Conservation (phyloP, 2,329 filamentous ascomycete genomes). For the Xylariaceae sp. region DNA sequence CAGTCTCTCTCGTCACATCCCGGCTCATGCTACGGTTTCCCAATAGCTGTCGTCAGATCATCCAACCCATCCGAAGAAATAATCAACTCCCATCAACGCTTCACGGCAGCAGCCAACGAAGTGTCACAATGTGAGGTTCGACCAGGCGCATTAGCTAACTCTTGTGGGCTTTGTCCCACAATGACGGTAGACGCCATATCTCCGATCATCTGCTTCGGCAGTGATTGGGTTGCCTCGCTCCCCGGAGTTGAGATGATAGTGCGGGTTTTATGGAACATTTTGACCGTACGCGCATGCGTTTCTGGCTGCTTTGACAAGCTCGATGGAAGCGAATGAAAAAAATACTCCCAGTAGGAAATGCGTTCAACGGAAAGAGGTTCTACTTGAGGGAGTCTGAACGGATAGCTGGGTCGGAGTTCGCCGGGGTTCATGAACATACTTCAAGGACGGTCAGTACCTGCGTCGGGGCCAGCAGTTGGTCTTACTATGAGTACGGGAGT, state of each 20-base stretch:
- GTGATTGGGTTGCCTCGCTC: conserved; percentile 42
- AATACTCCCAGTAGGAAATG: conserved; percentile 87
- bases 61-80: conserved; percentile 27
- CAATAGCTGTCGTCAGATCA: conserved; percentile 19
- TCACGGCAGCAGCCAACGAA: conserved; percentile 40
- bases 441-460: conserved; percentile 24
- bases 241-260: conserved; percentile 51
- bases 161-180: conserved; percentile 43
- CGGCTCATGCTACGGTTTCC: conserved; percentile 18
- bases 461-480: conserved; percentile 9
- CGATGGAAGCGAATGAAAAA: conserved; percentile 82
- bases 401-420: conserved; percentile 20
- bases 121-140: conserved; percentile 49
- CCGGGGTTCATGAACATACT: conserved; percentile 27
- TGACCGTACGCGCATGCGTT: conserved; percentile 75
- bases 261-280: conserved; percentile 97
- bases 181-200: conserved; percentile 48
- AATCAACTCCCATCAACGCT: conserved; percentile 41
- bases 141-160: conserved; percentile 57
- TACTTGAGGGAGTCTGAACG: conserved; percentile 22
- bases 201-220: conserved; percentile 29
- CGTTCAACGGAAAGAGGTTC: conserved; percentile 72
- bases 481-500: conserved; percentile 18
- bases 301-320: conserved; percentile 41
- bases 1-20: conserved; percentile 29